These are phyloP conservation scores for Mangifera indica DNA, from an alignment of 345 rosid species.

Conservation along the genomic window DNA sequence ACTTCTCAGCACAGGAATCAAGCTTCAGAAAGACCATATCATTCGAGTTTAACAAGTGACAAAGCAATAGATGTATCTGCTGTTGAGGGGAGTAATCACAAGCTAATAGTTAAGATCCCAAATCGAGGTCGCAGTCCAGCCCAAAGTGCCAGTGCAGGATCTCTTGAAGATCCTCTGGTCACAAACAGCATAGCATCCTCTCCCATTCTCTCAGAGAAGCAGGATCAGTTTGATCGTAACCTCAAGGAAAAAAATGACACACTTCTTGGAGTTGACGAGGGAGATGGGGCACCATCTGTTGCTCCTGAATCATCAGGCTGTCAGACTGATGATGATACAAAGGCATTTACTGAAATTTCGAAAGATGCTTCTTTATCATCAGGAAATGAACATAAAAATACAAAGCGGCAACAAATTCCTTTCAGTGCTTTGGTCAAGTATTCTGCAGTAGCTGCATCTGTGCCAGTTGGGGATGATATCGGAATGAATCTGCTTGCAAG, in stretches of 20 bases:
- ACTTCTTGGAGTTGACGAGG: constrained; percentile 45
- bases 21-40: constrained; percentile 56
- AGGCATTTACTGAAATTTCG: constrained; percentile 40
- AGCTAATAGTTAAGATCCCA: constrained; percentile 69
- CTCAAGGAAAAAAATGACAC: constrained; percentile 48
- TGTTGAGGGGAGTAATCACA: constrained; percentile 58
- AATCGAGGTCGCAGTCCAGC: constrained; percentile 75
- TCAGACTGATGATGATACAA: constrained; percentile 39
- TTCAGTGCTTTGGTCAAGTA: constrained; percentile 34
- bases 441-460: constrained; percentile 52
- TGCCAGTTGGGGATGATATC: constrained; percentile 67
- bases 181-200: constrained; percentile 61
- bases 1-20: constrained; percentile 48
- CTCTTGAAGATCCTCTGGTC: constrained; percentile 56
- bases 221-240: constrained; percentile 45
- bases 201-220: constrained; percentile 55
- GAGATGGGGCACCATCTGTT: constrained; percentile 47
- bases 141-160: constrained; percentile 62
- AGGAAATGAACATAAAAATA: constrained; percentile 33
- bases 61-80: constrained; percentile 49
- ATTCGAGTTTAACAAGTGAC: constrained; percentile 47
- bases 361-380: constrained; percentile 42
- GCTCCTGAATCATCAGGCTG: constrained; percentile 41
- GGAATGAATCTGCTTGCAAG: constrained; percentile 97
- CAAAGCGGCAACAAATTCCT: not conserved